Conservation (phyloP, 2,329 filamentous ascomycete genomes). For the Teratosphaeria nubilosa region DNA sequence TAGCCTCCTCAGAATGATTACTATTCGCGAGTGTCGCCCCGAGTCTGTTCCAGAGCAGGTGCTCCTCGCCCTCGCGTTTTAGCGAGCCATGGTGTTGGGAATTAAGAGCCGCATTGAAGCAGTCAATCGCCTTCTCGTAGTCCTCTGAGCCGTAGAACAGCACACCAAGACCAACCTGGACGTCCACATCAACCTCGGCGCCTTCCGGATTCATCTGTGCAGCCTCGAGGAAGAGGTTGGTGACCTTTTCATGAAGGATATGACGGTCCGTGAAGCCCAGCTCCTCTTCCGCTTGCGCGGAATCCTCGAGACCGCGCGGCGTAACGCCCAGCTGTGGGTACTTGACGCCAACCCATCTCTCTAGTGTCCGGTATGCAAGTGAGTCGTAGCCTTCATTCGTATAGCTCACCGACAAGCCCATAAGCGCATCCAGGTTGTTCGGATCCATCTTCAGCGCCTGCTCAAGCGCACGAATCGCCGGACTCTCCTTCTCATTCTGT, state of each 20-base stretch:
- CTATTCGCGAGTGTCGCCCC: constrained; percentile 94
- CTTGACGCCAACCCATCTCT: constrained; percentile 93
- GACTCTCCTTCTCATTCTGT: constrained; percentile 96
- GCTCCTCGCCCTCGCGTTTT: constrained; percentile 77
- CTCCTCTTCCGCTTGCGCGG: constrained; percentile 42
- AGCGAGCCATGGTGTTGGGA: constrained; percentile 72
- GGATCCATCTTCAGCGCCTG: constrained; percentile 82
- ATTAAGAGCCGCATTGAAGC: constrained; percentile 85
- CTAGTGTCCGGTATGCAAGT: constrained; percentile 88
- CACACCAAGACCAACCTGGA: constrained; percentile 92
- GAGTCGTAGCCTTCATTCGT: constrained; percentile 98
- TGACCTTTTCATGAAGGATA: constrained; percentile 80
- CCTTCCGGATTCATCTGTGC: constrained; percentile 86
- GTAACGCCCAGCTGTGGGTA: constrained; percentile 75
- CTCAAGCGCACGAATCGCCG: constrained; percentile 87
- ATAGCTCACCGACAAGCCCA: constrained; percentile 93
- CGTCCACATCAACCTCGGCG: constrained; percentile 94
- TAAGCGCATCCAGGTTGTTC: constrained; percentile 76
- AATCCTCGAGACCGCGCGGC: constrained; percentile 57
- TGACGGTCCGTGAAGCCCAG: constrained; percentile 91
- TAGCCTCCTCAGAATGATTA: constrained; percentile 87
- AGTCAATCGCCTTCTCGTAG: constrained; percentile 97
- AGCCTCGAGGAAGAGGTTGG: constrained; percentile 79
- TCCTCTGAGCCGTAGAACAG: constrained; percentile 97
- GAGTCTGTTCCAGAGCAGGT: constrained; percentile 93